Conservation (phyloP, 2,329 filamentous ascomycete species). For the Colletotrichum navitas region DNA sequence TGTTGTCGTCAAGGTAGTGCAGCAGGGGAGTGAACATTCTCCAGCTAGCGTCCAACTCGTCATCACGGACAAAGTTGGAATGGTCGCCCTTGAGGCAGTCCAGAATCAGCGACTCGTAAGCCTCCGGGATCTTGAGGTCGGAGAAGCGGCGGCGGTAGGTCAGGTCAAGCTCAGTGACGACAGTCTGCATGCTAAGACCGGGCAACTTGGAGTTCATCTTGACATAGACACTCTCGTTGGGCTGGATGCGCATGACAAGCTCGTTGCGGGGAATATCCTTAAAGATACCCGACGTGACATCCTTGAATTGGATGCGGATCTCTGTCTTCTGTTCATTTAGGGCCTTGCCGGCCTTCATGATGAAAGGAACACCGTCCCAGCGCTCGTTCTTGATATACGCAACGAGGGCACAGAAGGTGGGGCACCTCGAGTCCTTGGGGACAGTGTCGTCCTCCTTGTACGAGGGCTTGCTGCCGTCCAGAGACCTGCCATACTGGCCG, state of each 20-base stretch:
- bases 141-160: constrained; percentile 99
- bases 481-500: constrained; percentile 95
- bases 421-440: constrained; percentile 95
- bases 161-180: constrained; percentile 96
- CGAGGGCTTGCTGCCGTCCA: constrained; percentile 94
- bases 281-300: constrained; percentile 99
- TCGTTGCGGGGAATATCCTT: constrained; percentile 99
- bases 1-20: constrained; percentile 98
- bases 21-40: constrained; percentile 97
- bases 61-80: constrained; percentile 98
- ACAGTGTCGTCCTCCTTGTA: constrained; percentile 99
- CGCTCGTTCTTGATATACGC: constrained; percentile 99
- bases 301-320: constrained; percentile 99
- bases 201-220: constrained; percentile 99
- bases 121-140: constrained; percentile 98
- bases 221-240: constrained; percentile 99
- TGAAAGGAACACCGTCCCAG: constrained; percentile 99
- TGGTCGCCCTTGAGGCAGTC: constrained; percentile 99
- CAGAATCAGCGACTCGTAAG: constrained; percentile 96
- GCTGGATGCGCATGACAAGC: constrained; percentile 98
- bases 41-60: constrained; percentile 98
- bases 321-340: constrained; percentile 99
- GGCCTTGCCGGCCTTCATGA: constrained; percentile 98
- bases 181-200: constrained; percentile 98
- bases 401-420: constrained; percentile 96